Percentiles rank a stretch among this genome's conserved stretches.
These are phyloP conservation scores for Cyberlindnera misumaiensis DNA, from an alignment of 805 yeast genomes.

Conservation along the genomic window DNA sequence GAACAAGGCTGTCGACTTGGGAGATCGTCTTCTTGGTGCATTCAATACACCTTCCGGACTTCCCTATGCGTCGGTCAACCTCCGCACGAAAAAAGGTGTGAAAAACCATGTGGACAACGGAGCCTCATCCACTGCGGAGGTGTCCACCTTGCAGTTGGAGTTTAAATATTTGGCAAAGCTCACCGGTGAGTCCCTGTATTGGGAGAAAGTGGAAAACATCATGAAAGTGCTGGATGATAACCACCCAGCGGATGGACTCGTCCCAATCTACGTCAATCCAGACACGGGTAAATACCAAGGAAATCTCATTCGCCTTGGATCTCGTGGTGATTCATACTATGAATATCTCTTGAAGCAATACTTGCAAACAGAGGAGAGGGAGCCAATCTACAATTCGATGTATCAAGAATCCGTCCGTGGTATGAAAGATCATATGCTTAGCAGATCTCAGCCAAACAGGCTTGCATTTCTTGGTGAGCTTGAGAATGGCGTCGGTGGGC, in stretches of 20 bases:
- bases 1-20: constrained; percentile 74
- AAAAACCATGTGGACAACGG: constrained; percentile 62
- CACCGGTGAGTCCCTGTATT: constrained; percentile 72
- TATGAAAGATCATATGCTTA: constrained; percentile 59
- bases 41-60: constrained; percentile 62
- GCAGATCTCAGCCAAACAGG: constrained; percentile 53
- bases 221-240: constrained; percentile 63
- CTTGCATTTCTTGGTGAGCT: constrained; percentile 73
- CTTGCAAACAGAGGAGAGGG: constrained; percentile 62
- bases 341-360: constrained; percentile 85
- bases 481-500: constrained; percentile 57
- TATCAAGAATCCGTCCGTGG: constrained; percentile 75
- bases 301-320: constrained; percentile 66
- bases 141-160: constrained; percentile 79
- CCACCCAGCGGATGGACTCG: constrained; percentile 66
- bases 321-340: constrained; percentile 90
- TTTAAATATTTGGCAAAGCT: constrained; percentile 73
- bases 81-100: constrained; percentile 54
- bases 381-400: constrained; percentile 58
- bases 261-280: constrained; percentile 74
- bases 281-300: constrained; percentile 67
- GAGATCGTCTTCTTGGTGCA: constrained; percentile 63
- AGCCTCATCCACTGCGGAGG: constrained; percentile 86
- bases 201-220: constrained; percentile 73
- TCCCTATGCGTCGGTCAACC: constrained; percentile 75